A percentile compares a stretch with the other conserved stretches of the same genome.
Evolutionary conservation across 441 rosid species (phyloP).

Genomic region (Corymbia citriodora): DNA sequence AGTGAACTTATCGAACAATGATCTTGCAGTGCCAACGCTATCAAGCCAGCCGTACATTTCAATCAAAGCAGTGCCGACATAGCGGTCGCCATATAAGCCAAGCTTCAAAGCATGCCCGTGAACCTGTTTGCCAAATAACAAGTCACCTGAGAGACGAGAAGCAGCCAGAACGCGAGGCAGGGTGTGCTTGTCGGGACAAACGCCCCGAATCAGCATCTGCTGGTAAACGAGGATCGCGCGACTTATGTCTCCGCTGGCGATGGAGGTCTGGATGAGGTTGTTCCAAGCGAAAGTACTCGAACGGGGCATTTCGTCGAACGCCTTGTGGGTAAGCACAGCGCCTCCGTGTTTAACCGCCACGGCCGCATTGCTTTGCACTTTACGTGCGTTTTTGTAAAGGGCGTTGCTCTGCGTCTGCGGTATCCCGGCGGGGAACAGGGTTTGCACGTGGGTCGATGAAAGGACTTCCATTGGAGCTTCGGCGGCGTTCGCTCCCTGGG

Average conservation of each 20-base stretch:
- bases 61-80: slow-evolving; percentile 31
- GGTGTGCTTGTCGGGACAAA: slow-evolving; percentile 32
- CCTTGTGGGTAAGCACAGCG: slow-evolving; percentile 12
- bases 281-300: slow-evolving; percentile 38
- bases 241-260: slow-evolving; percentile 14
- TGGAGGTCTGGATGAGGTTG: slow-evolving; percentile 30
- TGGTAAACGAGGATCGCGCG: slow-evolving; percentile 27
- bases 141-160: slow-evolving; percentile 22
- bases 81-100: slow-evolving; percentile 27
- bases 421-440: neutral
- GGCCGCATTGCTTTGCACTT: neutral
- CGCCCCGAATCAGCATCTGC: slow-evolving; percentile 40
- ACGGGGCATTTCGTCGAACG: slow-evolving; percentile 37
- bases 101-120: slow-evolving; percentile 42
- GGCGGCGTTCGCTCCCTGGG: neutral
- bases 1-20: slow-evolving; percentile 29
- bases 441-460: neutral
- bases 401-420: neutral
- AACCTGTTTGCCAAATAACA: slow-evolving; percentile 28
- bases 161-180: slow-evolving; percentile 40
- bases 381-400: neutral
- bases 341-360: neutral
- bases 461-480: neutral
- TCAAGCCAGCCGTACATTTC: slow-evolving; percentile 42
- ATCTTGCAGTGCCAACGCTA: slow-evolving; percentile 23